Evolutionary conservation across 2,329 filamentous ascomycete genomes (phyloP), one percentile per base, ranked within the genome.

Genomic region (Phialophora chinensis): DNA sequence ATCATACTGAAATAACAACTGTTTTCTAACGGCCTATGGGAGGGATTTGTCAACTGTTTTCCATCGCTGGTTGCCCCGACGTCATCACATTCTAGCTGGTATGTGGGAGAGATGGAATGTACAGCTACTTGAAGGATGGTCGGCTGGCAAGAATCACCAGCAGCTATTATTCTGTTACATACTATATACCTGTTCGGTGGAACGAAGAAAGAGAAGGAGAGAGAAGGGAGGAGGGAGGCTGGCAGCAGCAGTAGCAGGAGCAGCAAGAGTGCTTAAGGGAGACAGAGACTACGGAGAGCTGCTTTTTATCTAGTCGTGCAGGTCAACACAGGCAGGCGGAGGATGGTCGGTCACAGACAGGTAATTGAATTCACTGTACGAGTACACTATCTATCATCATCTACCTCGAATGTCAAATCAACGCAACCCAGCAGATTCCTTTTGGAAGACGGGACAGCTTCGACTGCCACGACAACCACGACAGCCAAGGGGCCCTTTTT

Each of bases 11-110:
- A 60, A 61, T 53, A 27, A 11, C 35, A 47, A 61, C 49, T 53
- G 58, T 35, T 53, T 42, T 44, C 49, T 60, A 61, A 61, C 59
- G 59, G 59, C 59, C 59, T 27, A 54, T 53, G 59, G 59, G 49
- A 52, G 59, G 59, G 31, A 25, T 38, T 52, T 53, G 58, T 53
- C 20, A 23, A 35, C 20, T 53, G 29, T 61, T 61, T 33, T 35
- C 1, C 17, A 14, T 35, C 29, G 29, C 29, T 55, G 29, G 27
- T 35, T 55, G 52, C 52, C 49, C n/a, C 49, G 8, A 52, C 38
- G 17, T 27, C 49, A 23, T 23, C 49, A 23, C 29, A 17, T 17
- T 11, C 3, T 17, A 35, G 25, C 29, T 55, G 29, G 53, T 55
- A 55, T 55, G 35, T 55, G n/a, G 29, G 29, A 17, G 53, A 55